Conservation (phyloP, 805 yeast genomes). For the Lipomyces starkeyi region DNA sequence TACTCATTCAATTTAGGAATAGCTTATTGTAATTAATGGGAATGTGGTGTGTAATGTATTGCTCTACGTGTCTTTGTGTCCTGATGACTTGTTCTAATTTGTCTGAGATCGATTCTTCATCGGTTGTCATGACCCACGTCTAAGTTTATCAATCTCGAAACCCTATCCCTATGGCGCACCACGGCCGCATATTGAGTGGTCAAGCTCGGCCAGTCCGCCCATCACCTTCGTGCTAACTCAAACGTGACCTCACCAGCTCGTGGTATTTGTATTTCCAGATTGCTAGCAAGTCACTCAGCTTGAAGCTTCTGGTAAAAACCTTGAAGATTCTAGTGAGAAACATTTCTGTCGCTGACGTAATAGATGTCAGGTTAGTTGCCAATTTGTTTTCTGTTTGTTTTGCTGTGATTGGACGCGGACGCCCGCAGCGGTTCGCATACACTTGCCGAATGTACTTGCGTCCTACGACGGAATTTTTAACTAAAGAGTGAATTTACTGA, state of each 20-base stretch:
- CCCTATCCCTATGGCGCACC: not conserved
- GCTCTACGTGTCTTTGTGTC: no score
- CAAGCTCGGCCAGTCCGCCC: not conserved
- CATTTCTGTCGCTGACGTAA: not conserved
- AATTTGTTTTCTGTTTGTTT: not conserved
- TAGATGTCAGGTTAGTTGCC: constrained; percentile 3
- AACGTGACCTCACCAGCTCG: not conserved
- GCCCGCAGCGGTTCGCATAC: not conserved
- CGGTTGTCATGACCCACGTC: no score
- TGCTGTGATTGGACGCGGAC: not conserved
- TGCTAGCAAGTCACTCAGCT: not conserved
- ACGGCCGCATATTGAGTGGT: not conserved
- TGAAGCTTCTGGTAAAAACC: not conserved
- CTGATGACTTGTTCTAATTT: no score
- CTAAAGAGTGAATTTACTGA: no score
- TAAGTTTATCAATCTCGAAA: not conserved
- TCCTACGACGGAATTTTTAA: no score
- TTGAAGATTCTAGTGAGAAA: not conserved
- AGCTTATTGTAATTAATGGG: not conserved
- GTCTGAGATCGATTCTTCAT: no score
- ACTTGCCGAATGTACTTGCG: not conserved
- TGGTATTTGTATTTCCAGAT: not conserved
- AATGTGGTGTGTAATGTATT: no score
- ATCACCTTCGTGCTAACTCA: not conserved
- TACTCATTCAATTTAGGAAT: not conserved